Evolutionary conservation across 2,329 filamentous ascomycete species (phyloP), one percentile per base, ranked within the genome.

Genomic region (Claviceps sp.): DNA sequence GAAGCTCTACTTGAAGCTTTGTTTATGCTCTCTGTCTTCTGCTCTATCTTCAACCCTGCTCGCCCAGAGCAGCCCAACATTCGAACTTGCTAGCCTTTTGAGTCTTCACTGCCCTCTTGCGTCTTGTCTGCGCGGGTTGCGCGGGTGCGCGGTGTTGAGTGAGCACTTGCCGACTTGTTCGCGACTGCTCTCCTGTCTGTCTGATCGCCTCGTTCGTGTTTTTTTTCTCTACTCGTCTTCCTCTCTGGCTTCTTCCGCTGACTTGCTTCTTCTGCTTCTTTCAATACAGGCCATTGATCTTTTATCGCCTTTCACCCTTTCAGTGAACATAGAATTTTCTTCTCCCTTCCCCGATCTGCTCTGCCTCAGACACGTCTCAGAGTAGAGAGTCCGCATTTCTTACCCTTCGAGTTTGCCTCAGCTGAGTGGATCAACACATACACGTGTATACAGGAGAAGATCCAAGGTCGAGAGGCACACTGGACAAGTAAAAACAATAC

Each of bases 331-430:
- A 26, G 26, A 43, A 34, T 45, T 36, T 36, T 29, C 29, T n/a
- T 29, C 13, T 6, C 11, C 20, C 5, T 23, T 23, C 20, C 23
- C 42, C 45, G 50, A 52, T 50, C 50, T 52, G 36, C 40, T 50
- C 47, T 48, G 47, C 39, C 40, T 50, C 47, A 52, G 47, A 52
- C 53, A 54, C 50, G 50, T 54, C 53, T 52, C 39, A 52, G 50
- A 34, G 9, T 34, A 34, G 29, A 4, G 29, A 36, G 34, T 47
- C 48, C 53, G 53, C 50, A 51, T 54, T 49, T 52, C 37, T 52
- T 46, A 50, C 14, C 38, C 20, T 47, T 47, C 46, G 36, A 47
- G 29, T 50, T 43, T 29, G 34, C 44, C 22, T 44, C 47, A 17
- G 48, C 16, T 16, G 44, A 34, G 42, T 23, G 14, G 14, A 14